Conservation (phyloP, 75 land plant genomes). For the Pinus taeda region DNA sequence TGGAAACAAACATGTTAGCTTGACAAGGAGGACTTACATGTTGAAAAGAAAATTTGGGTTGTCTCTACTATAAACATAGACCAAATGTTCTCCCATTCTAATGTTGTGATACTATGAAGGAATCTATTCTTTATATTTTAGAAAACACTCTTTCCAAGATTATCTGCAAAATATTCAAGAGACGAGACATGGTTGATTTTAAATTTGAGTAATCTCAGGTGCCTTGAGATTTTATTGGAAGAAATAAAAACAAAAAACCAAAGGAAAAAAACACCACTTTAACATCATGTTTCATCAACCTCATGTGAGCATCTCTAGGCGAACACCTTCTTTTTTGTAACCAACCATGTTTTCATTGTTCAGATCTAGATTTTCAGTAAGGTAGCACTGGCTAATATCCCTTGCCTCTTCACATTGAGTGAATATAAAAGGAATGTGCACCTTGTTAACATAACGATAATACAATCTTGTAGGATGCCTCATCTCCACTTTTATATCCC, state of each 20-base stretch:
- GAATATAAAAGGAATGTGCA: slow-evolving; percentile 93
- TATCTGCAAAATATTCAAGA: slow-evolving; percentile 44
- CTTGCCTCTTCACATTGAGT: slow-evolving; percentile 95
- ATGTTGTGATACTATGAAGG: slow-evolving; percentile 91
- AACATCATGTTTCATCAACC: slow-evolving; percentile 99
- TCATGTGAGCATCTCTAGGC: slow-evolving; percentile 99
- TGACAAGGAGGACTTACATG: slow-evolving; percentile 60
- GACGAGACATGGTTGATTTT: background rate
- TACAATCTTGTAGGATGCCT: slow-evolving; percentile 92
- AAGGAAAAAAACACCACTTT: slow-evolving; percentile 1
- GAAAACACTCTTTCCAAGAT: slow-evolving; percentile 98
- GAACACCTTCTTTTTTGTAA: slow-evolving; percentile 98
- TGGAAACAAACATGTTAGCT: background rate
- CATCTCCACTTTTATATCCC: slow-evolving; percentile 92
- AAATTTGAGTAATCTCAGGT: background rate
- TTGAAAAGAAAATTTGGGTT: slow-evolving; percentile 97
- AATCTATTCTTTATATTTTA: slow-evolving; percentile 99
- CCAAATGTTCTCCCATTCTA: slow-evolving; percentile 99
- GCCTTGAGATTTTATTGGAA: too few relatives aligned
- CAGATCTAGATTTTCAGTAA: slow-evolving; percentile 98
- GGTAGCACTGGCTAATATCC: slow-evolving; percentile 92
- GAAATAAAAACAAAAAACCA: background rate
- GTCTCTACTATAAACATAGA: slow-evolving; percentile 99
- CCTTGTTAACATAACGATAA: slow-evolving; percentile 94
- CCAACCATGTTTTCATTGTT: slow-evolving; percentile 99